Evolutionary conservation across 768 basidiomycete species (phyloP).

Genomic region (Pleurotus pulmonarius): DNA sequence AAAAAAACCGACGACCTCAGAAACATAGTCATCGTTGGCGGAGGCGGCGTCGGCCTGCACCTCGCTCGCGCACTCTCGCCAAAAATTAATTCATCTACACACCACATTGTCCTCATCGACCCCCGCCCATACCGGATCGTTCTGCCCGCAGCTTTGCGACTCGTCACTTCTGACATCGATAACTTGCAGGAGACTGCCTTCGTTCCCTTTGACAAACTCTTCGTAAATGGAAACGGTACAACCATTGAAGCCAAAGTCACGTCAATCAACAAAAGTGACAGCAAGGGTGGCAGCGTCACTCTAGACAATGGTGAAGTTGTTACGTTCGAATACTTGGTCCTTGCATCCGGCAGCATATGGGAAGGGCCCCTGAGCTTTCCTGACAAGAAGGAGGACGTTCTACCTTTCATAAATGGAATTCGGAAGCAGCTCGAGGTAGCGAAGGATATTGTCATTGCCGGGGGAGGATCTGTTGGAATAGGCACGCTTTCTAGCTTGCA

Average conservation of each 20-base stretch:
- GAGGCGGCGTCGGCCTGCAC: slow-evolving; percentile 48
- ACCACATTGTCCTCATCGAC: slow-evolving; percentile 53
- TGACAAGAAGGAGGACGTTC: slow-evolving; percentile 20
- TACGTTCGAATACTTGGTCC: slow-evolving; percentile 51
- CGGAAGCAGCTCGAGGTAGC: too few species aligned
- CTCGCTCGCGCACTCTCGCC: slow-evolving; percentile 45
- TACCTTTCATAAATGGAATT: too few species aligned
- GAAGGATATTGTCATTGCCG: slow-evolving; percentile 49
- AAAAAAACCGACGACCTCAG: slow-evolving; percentile 17
- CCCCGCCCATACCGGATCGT: slow-evolving; percentile 46
- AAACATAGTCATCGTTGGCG: slow-evolving; percentile 50
- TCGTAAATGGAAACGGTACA: slow-evolving; percentile 40
- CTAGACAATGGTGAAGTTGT: slow-evolving; percentile 48
- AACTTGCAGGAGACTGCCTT: slow-evolving; percentile 40
- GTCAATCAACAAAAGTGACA: slow-evolving; percentile 24
- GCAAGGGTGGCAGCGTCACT: slow-evolving; percentile 41
- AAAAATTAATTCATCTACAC: slow-evolving; percentile 42
- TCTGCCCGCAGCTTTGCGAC: slow-evolving; percentile 49
- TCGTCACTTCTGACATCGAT: slow-evolving; percentile 42
- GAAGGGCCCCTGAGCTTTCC: slow-evolving; percentile 46
- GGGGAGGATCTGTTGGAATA: slow-evolving; percentile 54
- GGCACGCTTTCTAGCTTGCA: slow-evolving; percentile 23
- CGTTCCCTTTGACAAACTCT: slow-evolving; percentile 50
- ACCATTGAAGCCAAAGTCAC: slow-evolving; percentile 37
- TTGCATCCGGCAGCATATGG: slow-evolving; percentile 59